These are phyloP conservation scores for Buddleja alternifolia DNA, from an alignment of 257 asterid genomes.

Conservation along the genomic window DNA sequence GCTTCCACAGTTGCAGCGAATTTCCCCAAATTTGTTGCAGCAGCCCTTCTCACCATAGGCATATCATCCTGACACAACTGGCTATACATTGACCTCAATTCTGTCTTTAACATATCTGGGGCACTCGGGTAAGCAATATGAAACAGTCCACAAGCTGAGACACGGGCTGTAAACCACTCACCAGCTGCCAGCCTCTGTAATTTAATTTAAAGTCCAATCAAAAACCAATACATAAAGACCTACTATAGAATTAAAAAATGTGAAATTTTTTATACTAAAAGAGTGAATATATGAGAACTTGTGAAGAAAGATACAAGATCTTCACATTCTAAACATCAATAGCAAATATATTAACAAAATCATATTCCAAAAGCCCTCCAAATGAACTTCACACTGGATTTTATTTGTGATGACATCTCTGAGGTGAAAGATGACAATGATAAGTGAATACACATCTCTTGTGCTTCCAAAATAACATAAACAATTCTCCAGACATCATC, in stretches of 20 bases:
- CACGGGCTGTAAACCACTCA: constrained; percentile 62
- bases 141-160: constrained; percentile 58
- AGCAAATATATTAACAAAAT: background rate
- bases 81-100: constrained; percentile 33
- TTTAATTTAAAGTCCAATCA: constrained; percentile 19
- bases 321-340: constrained; percentile 19
- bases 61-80: constrained; percentile 38
- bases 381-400: background rate
- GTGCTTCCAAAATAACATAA: background rate
- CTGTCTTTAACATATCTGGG: constrained; percentile 54
- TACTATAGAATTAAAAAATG: background rate
- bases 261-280: background rate
- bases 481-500: background rate
- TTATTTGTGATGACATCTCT: constrained; percentile 11
- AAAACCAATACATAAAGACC: constrained; percentile 5
- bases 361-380: constrained; percentile 3
- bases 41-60: constrained; percentile 43
- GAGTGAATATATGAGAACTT: constrained; percentile 4
- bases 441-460: constrained; percentile 9
- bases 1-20: constrained; percentile 36
- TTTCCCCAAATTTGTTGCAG: constrained; percentile 35
- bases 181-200: constrained; percentile 56
- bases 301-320: constrained; percentile 15
- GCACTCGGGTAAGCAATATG: constrained; percentile 58
- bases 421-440: background rate